Conservation (phyloP, 2,329 filamentous ascomycete genomes). For the Gremmenia infestans region DNA sequence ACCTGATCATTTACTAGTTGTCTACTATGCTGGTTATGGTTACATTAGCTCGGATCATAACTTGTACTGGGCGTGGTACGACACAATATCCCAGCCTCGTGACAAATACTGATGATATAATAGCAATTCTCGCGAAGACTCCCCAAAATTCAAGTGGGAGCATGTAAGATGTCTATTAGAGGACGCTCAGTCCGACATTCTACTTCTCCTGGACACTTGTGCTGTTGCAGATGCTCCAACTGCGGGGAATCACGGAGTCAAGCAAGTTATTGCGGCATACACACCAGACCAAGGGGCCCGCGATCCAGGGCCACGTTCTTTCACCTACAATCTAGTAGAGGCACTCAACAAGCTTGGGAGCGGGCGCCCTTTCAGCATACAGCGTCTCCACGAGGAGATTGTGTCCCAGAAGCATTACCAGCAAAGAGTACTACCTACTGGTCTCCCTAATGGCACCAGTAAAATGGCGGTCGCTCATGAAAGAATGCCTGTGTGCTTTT, state of each 20-base stretch:
- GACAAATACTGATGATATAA: slow-evolving; percentile 33
- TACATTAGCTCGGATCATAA: slow-evolving; percentile 55
- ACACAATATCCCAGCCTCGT: slow-evolving; percentile 27
- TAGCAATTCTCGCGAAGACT: slow-evolving; percentile 53
- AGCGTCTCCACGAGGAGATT: slow-evolving; percentile 53
- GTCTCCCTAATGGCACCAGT: slow-evolving; percentile 42
- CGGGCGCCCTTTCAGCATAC: slow-evolving; percentile 51
- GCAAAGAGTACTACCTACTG: slow-evolving; percentile 36
- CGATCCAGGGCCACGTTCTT: slow-evolving; percentile 47
- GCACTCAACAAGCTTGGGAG: slow-evolving; percentile 49
- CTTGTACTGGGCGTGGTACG: slow-evolving; percentile 64
- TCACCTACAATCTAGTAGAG: slow-evolving; percentile 53
- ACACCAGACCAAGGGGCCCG: slow-evolving; percentile 45
- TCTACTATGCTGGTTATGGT: slow-evolving; percentile 61
- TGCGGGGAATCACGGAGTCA: slow-evolving; percentile 50
- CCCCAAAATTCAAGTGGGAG: slow-evolving; percentile 59
- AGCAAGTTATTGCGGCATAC: slow-evolving; percentile 59
- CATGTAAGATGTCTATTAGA: slow-evolving; percentile 58
- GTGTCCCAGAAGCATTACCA: slow-evolving; percentile 35
- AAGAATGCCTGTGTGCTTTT: slow-evolving; percentile 48
- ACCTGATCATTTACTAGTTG: slow-evolving; percentile 56
- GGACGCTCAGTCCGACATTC: slow-evolving; percentile 57
- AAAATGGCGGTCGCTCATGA: slow-evolving; percentile 31
- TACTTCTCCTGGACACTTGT: slow-evolving; percentile 59
- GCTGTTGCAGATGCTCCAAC: slow-evolving; percentile 47